phyloP scores from a whole-genome alignment of 2,329 filamentous ascomycete genomes.

The Aspergillus sp. region DNA sequence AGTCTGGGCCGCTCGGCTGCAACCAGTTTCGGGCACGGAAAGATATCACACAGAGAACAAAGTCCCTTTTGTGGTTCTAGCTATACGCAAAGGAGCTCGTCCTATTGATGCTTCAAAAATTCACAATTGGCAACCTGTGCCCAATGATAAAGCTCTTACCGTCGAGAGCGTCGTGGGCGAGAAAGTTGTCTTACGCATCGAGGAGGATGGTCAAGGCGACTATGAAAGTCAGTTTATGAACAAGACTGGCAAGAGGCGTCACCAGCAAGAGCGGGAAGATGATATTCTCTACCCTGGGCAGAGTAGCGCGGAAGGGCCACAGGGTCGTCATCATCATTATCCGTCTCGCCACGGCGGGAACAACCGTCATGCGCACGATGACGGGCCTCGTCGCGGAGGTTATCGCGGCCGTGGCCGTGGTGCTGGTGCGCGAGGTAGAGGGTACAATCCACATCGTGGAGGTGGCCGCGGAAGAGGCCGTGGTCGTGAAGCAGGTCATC shows the following conservation, averaged over 20 bases:
- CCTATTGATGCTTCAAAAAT: constrained; percentile 81
- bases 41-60: constrained; percentile 77
- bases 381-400: constrained; percentile 41
- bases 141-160: constrained; percentile 67
- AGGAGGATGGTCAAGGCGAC: constrained; percentile 68
- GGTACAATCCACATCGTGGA: constrained; percentile 34
- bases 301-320: constrained; percentile 24
- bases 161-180: constrained; percentile 86
- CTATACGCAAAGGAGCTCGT: constrained; percentile 70
- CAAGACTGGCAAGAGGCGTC: constrained; percentile 57
- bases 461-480: constrained; percentile 47
- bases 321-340: constrained; percentile 24
- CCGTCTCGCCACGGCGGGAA: constrained; percentile 33
- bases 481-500: constrained; percentile 52
- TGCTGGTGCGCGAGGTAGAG: constrained; percentile 39
- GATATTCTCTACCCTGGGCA: constrained; percentile 38
- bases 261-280: constrained; percentile 60
- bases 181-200: constrained; percentile 79
- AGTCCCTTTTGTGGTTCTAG: constrained; percentile 77
- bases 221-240: constrained; percentile 64
- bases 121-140: constrained; percentile 76
- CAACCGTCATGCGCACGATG: constrained; percentile 42
- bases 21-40: constrained; percentile 67
- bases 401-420: constrained; percentile 39
- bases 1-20: constrained; percentile 82